These are phyloP conservation scores for Torulaspora microellipsoides DNA, from an alignment of 805 yeast genomes.

Conservation along the genomic window DNA sequence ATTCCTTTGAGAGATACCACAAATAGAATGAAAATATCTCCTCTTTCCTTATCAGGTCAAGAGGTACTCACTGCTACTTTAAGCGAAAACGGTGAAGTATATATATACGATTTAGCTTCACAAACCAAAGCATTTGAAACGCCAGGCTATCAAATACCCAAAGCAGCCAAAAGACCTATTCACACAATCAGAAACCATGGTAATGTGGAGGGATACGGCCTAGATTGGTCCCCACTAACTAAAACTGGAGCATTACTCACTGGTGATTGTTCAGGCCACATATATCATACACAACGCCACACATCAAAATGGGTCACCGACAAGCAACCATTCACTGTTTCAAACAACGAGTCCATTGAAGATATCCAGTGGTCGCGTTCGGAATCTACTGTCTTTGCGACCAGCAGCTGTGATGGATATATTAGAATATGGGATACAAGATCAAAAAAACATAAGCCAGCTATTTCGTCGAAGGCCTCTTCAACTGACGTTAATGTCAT, in stretches of 20 bases:
- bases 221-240: conserved; percentile 92
- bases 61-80: conserved; percentile 84
- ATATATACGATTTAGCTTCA: conserved; percentile 73
- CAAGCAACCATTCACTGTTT: conserved; percentile 61
- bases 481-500: conserved; percentile 86
- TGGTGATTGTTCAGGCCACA: conserved; percentile 85
- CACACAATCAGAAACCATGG: conserved; percentile 85
- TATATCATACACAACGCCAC: conserved; percentile 72
- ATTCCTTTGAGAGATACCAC: conserved; percentile 77
- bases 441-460: conserved; percentile 87
- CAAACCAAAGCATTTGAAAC: conserved; percentile 80
- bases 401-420: conserved; percentile 84
- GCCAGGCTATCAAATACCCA: conserved; percentile 81
- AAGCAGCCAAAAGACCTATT: conserved; percentile 68
- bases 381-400: conserved; percentile 91
- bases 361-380: conserved; percentile 95
- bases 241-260: conserved; percentile 76
- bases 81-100: conserved; percentile 87
- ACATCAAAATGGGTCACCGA: conserved; percentile 82
- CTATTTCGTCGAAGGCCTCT: conserved; percentile 77
- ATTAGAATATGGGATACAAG: conserved; percentile 96
- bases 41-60: conserved; percentile 58
- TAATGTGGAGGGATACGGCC: conserved; percentile 93
- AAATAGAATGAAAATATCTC: conserved; percentile 81
- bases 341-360: conserved; percentile 76